Evolutionary conservation across 1,284 basidiomycete genomes (phyloP), one percentile per base, ranked within the genome.

Genomic region (Sporisorium exsertum): DNA sequence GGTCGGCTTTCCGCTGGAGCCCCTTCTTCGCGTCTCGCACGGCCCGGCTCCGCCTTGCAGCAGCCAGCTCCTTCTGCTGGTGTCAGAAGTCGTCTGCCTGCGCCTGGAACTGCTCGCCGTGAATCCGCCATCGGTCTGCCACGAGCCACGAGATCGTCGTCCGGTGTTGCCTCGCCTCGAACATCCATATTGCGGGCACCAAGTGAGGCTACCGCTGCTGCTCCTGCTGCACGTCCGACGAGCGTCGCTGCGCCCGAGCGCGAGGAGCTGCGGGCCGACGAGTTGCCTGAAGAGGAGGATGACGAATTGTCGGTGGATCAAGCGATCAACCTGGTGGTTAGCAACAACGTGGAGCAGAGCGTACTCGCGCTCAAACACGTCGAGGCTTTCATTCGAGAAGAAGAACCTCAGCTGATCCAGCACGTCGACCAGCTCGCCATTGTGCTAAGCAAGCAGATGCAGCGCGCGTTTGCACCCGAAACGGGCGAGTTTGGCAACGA

Each of bases 351-450:
- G 0, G 88, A 90, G 29, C 89, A 92, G 51, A 93, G 94, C 79
- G 94, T 97, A n/a, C 93, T 96, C 64, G 94, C 94, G 0, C 88
- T 99, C 80, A 99, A 99, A 88, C 92, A 91, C 87, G 88, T 74
- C 59, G 82, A 37, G 72, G 82, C 61, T 2, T 72, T 78, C 45
- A 80, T 83, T 24, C 68, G 76, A 15, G 77, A 77, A 45, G 64
- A 60, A 16, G 68, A 72, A 47, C 65, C 72, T 13, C 58, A 64
- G 54, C 58, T 83, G 26, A 62, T 76, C 16, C 45, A 26, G 53
- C 81, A 86, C 47, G 85, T 87, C 8, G 90, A 90, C 52, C 91
- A 92, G 15, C 89, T 89, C 22, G 90, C 49, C 5, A 77, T 72
- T n/a, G 80, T 80, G 40, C 68, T 80, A 10, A 66, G 73, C 65